Evolutionary conservation across 208 protist genomes (phyloP), one percentile per base, ranked within the genome.

Genomic region (Wallacemonas sp.): DNA sequence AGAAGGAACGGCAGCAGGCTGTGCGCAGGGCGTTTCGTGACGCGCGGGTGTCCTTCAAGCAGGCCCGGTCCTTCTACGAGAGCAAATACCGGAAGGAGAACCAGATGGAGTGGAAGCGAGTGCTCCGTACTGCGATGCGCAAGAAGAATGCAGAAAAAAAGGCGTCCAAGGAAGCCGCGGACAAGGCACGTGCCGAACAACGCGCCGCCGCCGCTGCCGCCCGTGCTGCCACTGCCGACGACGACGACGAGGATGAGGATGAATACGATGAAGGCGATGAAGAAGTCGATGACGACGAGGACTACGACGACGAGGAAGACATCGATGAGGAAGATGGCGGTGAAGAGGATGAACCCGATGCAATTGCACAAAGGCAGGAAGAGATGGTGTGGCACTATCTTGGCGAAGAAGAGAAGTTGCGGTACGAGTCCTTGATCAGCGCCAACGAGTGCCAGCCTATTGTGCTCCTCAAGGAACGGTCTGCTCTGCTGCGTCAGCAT

Each of bases 61-160:
- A 82, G 19, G 60, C 63, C 49, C 61, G 62, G 11, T 64, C 71
- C 45, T 44, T 81, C 47, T 71, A 82, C 73, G 31, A 69, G 33
- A 70, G 63, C 51, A 45, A 69, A 36, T 86, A 73, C 42, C 67
- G 61, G 12, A 74, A 79, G 26, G 64, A 54, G 36, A 69, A 90
- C 17, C 65, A 75, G 41, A 47, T 66, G 15, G 76, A 78, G 60
- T 56, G 86, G 68, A 60, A 65, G 27, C 58, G 72, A 53, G 66
- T 82, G 30, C 47, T 90, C 9, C 72, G 68, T 19, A 56, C 72
- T 2, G 83, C 86, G 1, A 76, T 64, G 28, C 68, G 80, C 51
- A 70, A 47, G 17, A 58, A 53, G 17, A 69, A 69, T 24, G 75
- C 65, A 19, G 70, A 86, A 69, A 65, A 72, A 64, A 70, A 62